Evolutionary conservation across 768 basidiomycete species (phyloP), one percentile per base, ranked within the genome.

Genomic region (Guyanaporus albipodus): DNA sequence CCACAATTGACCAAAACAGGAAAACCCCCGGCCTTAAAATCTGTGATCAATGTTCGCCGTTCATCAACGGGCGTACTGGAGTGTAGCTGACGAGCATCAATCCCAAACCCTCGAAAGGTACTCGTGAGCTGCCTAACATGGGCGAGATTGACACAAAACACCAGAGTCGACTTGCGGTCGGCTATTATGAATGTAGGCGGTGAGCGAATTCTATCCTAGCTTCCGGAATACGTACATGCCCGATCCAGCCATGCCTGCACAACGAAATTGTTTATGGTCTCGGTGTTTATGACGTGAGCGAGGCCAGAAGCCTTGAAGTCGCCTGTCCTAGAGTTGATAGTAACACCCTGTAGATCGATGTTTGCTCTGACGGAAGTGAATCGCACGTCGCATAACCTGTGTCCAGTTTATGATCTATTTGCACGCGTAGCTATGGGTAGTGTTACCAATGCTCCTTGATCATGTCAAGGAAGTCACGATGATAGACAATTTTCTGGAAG

Each of bases 1-100:
- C 89, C 85, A 59, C 93, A 97, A 59, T 97, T 97, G 37, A 97
- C 67, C 22, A 98, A 72, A 2, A 98, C 88, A 10, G 92, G 91
- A 59, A 82, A 96, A 42, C 76, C 61, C 7, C 88, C 86, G 7
- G 71, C 69, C 58, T 75, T 82, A 66, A 97, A 98, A 2, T 70
- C 73, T 4, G 70, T 61, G 4, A 97, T 67, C 2, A 92, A 68
- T 3, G 73, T 71, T 52, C 75, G 77, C 10, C 94, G 80, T 50
- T 90, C 83, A 4, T 59, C 54, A 3, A 70, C 61, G 21, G 82
- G 82, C 0, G 91, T 94, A 21, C 73, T 72, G 4, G 87, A 76
- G 50, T 85, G 80, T 4, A 98, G 55, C 54, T 84, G 87, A 50
- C 91, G 78, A 22, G 94, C 94, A 62, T 96, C 93, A 29, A 96